Conservation (phyloP, 169 alveolate species). For the Eimeria falciformis region DNA sequence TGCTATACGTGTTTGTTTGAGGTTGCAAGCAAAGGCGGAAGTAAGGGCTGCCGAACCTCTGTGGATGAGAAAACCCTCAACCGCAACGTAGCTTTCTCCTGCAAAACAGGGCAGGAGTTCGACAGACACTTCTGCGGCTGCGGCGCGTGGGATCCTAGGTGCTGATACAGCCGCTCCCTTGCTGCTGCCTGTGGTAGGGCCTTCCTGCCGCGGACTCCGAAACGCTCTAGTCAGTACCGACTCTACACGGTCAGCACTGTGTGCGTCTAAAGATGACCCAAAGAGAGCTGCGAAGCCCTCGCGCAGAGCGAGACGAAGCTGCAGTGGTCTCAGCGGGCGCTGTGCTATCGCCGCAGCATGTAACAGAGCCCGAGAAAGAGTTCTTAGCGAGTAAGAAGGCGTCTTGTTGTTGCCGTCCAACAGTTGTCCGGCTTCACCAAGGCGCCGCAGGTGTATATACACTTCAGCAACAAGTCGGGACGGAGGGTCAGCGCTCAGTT, state of each 20-base stretch:
- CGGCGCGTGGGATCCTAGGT: not conserved
- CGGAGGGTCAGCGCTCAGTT: conserved; percentile 78
- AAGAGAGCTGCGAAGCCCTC: conserved; percentile 85
- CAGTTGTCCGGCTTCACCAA: conserved; percentile 71
- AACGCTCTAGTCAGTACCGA: conserved; percentile 24
- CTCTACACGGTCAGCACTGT: conserved; percentile 58
- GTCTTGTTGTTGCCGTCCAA: conserved; percentile 80
- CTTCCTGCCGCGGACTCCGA: not conserved
- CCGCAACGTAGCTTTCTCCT: conserved; percentile 38
- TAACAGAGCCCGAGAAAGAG: conserved; percentile 88
- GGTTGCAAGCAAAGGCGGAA: not conserved
- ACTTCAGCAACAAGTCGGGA: conserved; percentile 76
- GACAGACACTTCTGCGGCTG: conserved; percentile 23
- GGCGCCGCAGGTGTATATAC: conserved; percentile 66
- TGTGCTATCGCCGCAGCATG: conserved; percentile 83
- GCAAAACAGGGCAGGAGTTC: conserved; percentile 25
- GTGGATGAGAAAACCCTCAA: conserved; percentile 68
- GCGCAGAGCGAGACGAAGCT: conserved; percentile 72
- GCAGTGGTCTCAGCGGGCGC: conserved; percentile 47
- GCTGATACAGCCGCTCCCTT: not conserved
- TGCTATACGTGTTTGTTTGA: not conserved
- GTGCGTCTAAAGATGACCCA: conserved; percentile 79
- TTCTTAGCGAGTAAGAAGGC: conserved; percentile 88
- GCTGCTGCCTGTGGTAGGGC: not conserved
- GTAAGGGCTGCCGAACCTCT: not conserved